A percentile compares a stretch with the other conserved stretches of the same genome.
Evolutionary conservation across 441 rosid species (phyloP).

Genomic region (Eutrema salsugineum): DNA sequence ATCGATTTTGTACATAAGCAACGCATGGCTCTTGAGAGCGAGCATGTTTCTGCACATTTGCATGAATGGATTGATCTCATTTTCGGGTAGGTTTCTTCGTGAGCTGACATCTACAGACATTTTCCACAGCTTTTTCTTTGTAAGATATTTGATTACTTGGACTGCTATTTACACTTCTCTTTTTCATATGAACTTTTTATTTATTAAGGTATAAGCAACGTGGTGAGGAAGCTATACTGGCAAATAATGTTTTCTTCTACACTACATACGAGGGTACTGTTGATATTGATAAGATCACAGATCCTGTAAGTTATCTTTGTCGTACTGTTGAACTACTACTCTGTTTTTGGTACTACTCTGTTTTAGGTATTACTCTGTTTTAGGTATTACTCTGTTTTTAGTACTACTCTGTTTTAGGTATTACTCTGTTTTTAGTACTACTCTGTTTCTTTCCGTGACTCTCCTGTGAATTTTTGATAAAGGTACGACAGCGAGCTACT

Average conservation of each 20-base stretch:
- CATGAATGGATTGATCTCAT: slow-evolving; percentile 98
- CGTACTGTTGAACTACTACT: slow-evolving; percentile 4
- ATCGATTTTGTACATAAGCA: slow-evolving; percentile 91
- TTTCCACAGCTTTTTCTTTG: not conserved
- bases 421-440: slow-evolving; percentile 7
- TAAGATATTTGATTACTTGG: not conserved
- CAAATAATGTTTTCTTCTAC: slow-evolving; percentile 91
- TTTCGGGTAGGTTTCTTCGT: slow-evolving; percentile 59
- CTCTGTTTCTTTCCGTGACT: slow-evolving; percentile 2
- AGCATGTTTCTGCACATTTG: slow-evolving; percentile 84
- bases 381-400: slow-evolving; percentile 6
- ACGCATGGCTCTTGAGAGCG: slow-evolving; percentile 90
- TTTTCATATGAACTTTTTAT: slow-evolving; percentile 22
- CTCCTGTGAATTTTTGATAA: slow-evolving; percentile 14
- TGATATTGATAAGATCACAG: slow-evolving; percentile 78
- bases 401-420: slow-evolving; percentile 4
- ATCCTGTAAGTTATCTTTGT: slow-evolving; percentile 57
- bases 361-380: too few relatives aligned
- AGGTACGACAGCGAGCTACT: slow-evolving; percentile 74
- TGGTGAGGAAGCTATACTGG: slow-evolving; percentile 84
- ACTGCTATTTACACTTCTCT: not conserved
- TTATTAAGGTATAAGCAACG: slow-evolving; percentile 82
- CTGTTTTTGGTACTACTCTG: slow-evolving; percentile 3
- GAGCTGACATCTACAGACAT: not conserved
- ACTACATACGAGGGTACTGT: slow-evolving; percentile 89